These are phyloP conservation scores for maize (Zea mays) DNA, from an alignment of 176 grass and related monocot species.

Conservation along the genomic window DNA sequence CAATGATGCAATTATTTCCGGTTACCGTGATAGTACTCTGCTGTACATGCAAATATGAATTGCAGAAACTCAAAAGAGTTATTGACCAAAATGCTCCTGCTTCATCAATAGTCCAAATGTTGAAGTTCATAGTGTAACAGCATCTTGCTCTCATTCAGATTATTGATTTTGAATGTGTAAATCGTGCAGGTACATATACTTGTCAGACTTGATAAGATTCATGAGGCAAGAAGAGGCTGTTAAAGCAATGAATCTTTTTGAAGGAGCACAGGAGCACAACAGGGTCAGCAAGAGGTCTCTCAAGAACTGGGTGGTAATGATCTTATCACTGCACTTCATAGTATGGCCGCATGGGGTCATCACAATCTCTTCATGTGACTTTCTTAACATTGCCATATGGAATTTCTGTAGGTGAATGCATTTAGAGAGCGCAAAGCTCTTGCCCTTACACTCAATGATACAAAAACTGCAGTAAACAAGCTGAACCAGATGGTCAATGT, in stretches of 20 bases:
- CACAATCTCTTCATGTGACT: neutral
- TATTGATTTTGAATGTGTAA: neutral
- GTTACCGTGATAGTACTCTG: neutral
- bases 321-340: conserved; percentile 8
- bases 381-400: conserved; percentile 22
- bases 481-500: conserved; percentile 57
- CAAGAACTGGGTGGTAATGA: conserved; percentile 96
- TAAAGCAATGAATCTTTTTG: conserved; percentile 74
- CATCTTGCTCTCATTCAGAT: neutral
- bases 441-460: conserved; percentile 64
- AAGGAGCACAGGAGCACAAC: conserved; percentile 69
- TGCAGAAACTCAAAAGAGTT: neutral
- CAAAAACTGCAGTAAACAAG: conserved; percentile 70
- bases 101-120: neutral
- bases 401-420: conserved; percentile 57
- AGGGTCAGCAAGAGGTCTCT: conserved; percentile 74
- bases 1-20: neutral
- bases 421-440: conserved; percentile 73
- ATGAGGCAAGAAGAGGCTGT: conserved; percentile 69
- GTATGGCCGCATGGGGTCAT: neutral
- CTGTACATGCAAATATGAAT: neutral
- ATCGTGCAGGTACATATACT: conserved; percentile 75
- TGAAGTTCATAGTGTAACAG: neutral
- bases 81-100: neutral
- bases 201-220: conserved; percentile 73